Percentiles rank a stretch among this genome's conserved stretches.
phyloP scores from a whole-genome alignment of 2,329 filamentous ascomycete species.

The Bertia moriformis region DNA sequence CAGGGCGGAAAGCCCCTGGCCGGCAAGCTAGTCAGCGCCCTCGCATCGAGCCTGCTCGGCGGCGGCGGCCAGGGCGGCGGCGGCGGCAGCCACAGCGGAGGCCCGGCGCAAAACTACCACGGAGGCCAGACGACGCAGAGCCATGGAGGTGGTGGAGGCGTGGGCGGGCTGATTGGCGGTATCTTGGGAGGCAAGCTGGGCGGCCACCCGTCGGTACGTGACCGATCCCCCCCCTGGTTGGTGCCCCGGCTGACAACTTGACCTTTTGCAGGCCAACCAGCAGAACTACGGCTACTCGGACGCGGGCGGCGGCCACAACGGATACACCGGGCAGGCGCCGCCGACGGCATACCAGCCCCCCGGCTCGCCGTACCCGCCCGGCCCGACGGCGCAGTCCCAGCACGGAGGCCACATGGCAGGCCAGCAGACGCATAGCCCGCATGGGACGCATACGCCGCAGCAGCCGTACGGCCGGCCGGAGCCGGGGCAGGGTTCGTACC shows the following conservation, averaged over 20 bases:
- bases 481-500: neutral
- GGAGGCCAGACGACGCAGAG: constrained; percentile 26
- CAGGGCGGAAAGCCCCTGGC: constrained; percentile 36
- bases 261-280: too few relatives aligned
- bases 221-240: too few relatives aligned
- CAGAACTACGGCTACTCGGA: too few relatives aligned
- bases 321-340: constrained; percentile 51
- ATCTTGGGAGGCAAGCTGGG: constrained; percentile 23
- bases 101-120: constrained; percentile 30
- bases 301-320: too few relatives aligned
- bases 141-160: constrained; percentile 27
- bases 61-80: constrained; percentile 26
- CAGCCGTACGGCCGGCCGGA: neutral
- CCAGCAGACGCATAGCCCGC: neutral
- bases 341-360: constrained; percentile 41
- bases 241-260: too few relatives aligned
- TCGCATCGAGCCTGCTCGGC: constrained; percentile 19
- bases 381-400: constrained; percentile 5
- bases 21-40: neutral
- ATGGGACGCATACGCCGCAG: neutral
- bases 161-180: constrained; percentile 38
- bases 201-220: too few relatives aligned
- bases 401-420: neutral
- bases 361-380: constrained; percentile 20
- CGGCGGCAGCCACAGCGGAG: too few relatives aligned